phyloP scores from a whole-genome alignment of 1,284 basidiomycete genomes.

The Papiliotrema nemorosa region DNA sequence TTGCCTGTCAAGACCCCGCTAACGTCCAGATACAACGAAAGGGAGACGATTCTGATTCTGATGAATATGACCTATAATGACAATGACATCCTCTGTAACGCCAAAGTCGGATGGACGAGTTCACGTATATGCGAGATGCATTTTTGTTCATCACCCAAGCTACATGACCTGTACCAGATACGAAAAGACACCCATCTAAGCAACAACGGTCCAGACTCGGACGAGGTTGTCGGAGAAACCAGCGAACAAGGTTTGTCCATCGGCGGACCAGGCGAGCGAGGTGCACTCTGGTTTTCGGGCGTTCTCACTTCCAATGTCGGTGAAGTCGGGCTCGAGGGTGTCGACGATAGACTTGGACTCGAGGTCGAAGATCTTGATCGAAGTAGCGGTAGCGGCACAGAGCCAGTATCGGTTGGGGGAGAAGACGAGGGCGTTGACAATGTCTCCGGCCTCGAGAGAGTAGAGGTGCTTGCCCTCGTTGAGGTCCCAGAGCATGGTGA shows the following conservation, averaged over 20 bases:
- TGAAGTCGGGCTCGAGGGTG: constrained; percentile 85
- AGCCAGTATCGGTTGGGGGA: constrained; percentile 99
- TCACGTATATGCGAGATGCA: constrained; percentile 6
- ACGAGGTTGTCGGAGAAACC: constrained; percentile 90
- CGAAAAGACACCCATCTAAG: constrained; percentile 21
- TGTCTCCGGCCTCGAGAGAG: constrained; percentile 97
- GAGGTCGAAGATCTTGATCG: constrained; percentile 98
- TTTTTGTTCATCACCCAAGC: constrained; percentile 2
- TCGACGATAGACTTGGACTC: constrained; percentile 99
- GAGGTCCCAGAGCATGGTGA: constrained; percentile 99
- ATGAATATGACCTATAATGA: constrained; percentile 48
- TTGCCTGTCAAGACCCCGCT: background rate
- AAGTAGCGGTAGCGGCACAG: constrained; percentile 95
- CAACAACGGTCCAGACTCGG: constrained; percentile 84
- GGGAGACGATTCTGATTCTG: constrained; percentile 48
- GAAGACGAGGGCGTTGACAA: constrained; percentile 99
- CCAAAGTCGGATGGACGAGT: background rate
- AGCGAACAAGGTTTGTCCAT: constrained; percentile 94
- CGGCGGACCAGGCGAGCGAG: constrained; percentile 97
- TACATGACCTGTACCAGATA: background rate
- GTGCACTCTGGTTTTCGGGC: constrained; percentile 90
- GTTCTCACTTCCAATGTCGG: constrained; percentile 68
- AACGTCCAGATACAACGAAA: constrained; percentile 46
- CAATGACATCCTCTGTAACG: background rate
- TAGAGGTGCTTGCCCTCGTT: constrained; percentile 99